Base-by-base conservation (phyloP, 441 rosid genomes). In the Arabidopsis hybrid region DNA sequence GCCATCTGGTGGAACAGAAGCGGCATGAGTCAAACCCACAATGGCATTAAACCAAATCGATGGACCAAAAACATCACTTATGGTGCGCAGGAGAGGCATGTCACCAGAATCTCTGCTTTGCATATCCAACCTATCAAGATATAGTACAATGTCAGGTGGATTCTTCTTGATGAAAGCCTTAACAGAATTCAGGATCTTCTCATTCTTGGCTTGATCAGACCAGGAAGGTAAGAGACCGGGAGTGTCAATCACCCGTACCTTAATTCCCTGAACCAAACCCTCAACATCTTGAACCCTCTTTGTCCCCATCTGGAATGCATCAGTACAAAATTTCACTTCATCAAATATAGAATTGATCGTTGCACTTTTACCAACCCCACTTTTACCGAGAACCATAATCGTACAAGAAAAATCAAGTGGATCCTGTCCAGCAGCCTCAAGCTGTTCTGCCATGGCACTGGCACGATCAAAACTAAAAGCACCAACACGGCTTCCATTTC, bases 41-140 rank as follows among this genome's bases (percentile, higher is more conserved):
- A 95, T 95, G 32, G 99, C 99, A 83, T 95, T 95, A 78, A 95
- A 95, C 99, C 99, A 95, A 70, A 95, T 88, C 2, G 99, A 88
- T 21, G 95, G 90, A 67, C 97, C 99, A 80, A 92, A 92, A 74
- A 95, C 86, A 50, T 92, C 91, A 6, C 88, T 87, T 69, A 92
- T 95, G 69, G 99, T 91, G 72, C 95, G 98, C 81, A 95, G 79
- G 42, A 95, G 96, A 6, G 93, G 98, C 97, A 87, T 91, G 77
- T 95, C 99, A 51, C 97, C 85, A 60, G 85, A 90, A 81, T 95
- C 96, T 83, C 96, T 83, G 81, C 90, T 91, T 82, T 91, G 99
- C 98, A 91, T 84, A 71, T 92, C 99, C 85, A 92, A 59, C 79
- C 99, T 85, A 80, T 95, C 99, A 53, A 95, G 99, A 84, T 95